phyloP scores from a whole-genome alignment of 176 grass and related monocot genomes.

The Guadua angustifolia region DNA sequence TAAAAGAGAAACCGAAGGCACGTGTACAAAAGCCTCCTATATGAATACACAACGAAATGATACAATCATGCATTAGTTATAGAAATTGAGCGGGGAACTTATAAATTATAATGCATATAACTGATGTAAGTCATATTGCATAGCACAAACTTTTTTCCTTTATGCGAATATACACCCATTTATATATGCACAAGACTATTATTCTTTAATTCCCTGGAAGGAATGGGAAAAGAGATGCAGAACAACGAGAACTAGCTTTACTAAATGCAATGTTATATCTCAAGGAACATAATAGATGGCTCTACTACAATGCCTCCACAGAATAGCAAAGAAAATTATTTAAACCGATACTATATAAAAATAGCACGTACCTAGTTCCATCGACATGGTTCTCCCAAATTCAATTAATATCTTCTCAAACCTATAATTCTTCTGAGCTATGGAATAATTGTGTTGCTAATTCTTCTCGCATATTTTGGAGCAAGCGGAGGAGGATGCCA shows the following conservation, averaged over 20 bases:
- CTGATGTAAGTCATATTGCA: slow-evolving; percentile 6
- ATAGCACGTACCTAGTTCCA: slow-evolving; percentile 74
- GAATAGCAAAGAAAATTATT: slow-evolving; percentile 30
- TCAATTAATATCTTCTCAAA: slow-evolving; percentile 80
- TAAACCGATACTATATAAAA: slow-evolving; percentile 7
- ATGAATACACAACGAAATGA: no score
- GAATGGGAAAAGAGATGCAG: background rate
- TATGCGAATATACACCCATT: background rate
- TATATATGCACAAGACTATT: slow-evolving; percentile 14
- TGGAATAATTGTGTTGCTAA: no score
- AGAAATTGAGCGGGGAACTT: slow-evolving; percentile 6
- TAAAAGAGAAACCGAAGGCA: no score
- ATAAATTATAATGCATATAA: slow-evolving; percentile 5
- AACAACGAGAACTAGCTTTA: slow-evolving; percentile 8
- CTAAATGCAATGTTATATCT: slow-evolving; percentile 15
- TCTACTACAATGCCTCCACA: background rate
- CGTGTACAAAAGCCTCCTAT: no score
- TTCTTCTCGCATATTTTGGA: no score
- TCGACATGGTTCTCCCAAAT: slow-evolving; percentile 82
- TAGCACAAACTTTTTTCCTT: background rate
- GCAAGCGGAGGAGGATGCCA: no score
- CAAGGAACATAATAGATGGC: slow-evolving; percentile 10
- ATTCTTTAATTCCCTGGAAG: slow-evolving; percentile 36
- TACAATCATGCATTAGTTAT: background rate
- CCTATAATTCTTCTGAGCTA: no score